Conservation (phyloP, 108 stramenopile genomes). For the Pseudonitzschia pungens region DNA sequence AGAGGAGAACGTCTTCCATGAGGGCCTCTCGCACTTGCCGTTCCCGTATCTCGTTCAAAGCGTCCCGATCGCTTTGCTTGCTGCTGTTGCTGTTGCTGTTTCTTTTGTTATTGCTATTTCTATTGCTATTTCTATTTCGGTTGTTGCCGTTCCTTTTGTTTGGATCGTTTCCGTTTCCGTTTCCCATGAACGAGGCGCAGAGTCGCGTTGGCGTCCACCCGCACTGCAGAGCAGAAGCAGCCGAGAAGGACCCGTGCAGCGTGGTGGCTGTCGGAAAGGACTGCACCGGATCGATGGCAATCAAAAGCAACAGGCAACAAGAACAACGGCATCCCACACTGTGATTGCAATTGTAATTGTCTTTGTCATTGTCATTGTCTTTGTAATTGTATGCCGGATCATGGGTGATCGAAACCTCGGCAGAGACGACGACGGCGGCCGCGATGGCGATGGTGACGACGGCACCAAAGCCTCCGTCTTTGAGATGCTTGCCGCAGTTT, state of each 20-base stretch:
- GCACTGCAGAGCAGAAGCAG: background rate
- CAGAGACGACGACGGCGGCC: background rate
- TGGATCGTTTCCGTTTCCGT: background rate
- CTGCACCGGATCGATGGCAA: background rate
- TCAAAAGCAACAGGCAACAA: background rate
- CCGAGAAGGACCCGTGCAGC: background rate
- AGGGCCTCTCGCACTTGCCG: constrained; percentile 5
- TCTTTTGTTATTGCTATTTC: no score
- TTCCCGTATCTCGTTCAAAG: constrained; percentile 11
- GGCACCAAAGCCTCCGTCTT: no score
- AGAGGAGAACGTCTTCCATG: constrained; percentile 12
- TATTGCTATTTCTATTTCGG: no score
- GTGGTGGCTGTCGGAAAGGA: background rate
- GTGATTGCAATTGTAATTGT: no score
- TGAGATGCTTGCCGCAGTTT: no score
- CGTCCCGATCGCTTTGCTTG: background rate
- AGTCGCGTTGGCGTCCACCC: background rate
- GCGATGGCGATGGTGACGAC: no score
- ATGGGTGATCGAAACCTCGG: background rate
- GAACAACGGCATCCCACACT: background rate
- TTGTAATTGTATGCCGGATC: no score
- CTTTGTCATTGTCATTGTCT: no score
- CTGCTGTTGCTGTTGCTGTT: no score
- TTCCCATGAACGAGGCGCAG: background rate
- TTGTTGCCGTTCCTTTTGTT: background rate